Conservation (phyloP, 306 rosid genomes). For the Castanea crenata region DNA sequence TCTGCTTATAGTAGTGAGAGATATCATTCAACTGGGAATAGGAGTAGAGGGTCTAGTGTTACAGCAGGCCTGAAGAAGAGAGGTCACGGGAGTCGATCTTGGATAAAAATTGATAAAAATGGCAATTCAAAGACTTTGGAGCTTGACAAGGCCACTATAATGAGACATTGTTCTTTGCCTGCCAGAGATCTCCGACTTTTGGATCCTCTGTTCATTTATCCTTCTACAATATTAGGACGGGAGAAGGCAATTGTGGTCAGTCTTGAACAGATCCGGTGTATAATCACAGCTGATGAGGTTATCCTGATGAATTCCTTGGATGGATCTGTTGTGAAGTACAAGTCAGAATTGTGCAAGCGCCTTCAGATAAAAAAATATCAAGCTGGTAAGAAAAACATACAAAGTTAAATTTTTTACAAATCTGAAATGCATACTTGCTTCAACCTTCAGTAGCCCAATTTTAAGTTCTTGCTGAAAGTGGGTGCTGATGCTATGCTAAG, state of each 20-base stretch:
- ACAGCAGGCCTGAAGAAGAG: constrained; percentile 71
- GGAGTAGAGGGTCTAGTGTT: constrained; percentile 34
- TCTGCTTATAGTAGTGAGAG: constrained; percentile 28
- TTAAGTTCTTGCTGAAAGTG: neutral
- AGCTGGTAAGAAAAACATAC: constrained; percentile 44
- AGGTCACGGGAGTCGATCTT: constrained; percentile 93
- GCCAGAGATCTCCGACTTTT: constrained; percentile 87
- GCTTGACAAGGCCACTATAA: constrained; percentile 90
- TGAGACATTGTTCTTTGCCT: constrained; percentile 90
- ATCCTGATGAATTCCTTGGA: constrained; percentile 87
- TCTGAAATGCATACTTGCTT: constrained; percentile 18
- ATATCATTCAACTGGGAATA: constrained; percentile 29
- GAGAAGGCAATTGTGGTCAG: constrained; percentile 92
- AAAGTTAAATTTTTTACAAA: neutral
- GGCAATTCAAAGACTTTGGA: constrained; percentile 62
- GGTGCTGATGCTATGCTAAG: neutral
- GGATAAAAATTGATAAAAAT: constrained; percentile 73
- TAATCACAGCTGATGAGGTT: constrained; percentile 92
- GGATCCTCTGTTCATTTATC: constrained; percentile 92
- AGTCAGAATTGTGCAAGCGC: constrained; percentile 69
- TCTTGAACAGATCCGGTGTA: constrained; percentile 92
- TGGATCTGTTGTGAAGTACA: constrained; percentile 73
- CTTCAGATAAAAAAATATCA: constrained; percentile 60
- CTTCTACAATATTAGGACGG: constrained; percentile 81
- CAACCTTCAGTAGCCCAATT: neutral